Evolutionary conservation across 139 green algal species (phyloP), one percentile per base, ranked within the genome.

Genomic region (Eudorina sp.): DNA sequence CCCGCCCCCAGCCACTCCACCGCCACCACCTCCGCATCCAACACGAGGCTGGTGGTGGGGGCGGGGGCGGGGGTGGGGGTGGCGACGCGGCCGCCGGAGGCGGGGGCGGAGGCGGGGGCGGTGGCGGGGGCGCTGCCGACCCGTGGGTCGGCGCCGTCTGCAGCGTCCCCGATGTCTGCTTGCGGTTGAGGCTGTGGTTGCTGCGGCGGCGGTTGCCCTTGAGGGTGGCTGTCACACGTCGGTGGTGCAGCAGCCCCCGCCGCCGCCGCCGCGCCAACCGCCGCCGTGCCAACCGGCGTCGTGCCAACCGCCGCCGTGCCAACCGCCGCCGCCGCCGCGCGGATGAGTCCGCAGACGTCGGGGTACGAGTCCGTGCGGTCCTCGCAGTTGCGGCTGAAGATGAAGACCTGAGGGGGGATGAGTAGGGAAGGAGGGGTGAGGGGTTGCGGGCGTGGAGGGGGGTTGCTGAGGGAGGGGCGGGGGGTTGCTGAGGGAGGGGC

Each of bases 331-430:
- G 70, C 36, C 77, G 75, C 86, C 27, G 41, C 41, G 3, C 85
- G 82, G 0, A 97, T 60, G 5, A 91, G 72, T 16, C 70, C 53
- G 11, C 68, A 90, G 5, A 98, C 95, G 83, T 99, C 97, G 0
- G 94, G 93, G 75, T 95, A 98, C 6, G 90, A 76, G 9, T 41
- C 78, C 0, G 95, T 97, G 29, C 70, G 85, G 85, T 99, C 94
- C 82, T 98, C 95, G 64, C 94, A 95, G 82, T 98, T 98, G 48
- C 97, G 92, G 46, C 90, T 96, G 89, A 99, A 99, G 31, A 99
- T 84, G 36, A 62, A 75, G 25, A 97, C 94, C 90, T 94, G 68
- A 31, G 31, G 51, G 5, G 75, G 55, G 23, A n/a, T 7, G 46
- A 6, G 48, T 9, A 55, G 11, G 11, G 48, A 55, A 13, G 13